phyloP scores from a whole-genome alignment of 371 early-diverging fungal genomes.

The Mucor mucedo region DNA sequence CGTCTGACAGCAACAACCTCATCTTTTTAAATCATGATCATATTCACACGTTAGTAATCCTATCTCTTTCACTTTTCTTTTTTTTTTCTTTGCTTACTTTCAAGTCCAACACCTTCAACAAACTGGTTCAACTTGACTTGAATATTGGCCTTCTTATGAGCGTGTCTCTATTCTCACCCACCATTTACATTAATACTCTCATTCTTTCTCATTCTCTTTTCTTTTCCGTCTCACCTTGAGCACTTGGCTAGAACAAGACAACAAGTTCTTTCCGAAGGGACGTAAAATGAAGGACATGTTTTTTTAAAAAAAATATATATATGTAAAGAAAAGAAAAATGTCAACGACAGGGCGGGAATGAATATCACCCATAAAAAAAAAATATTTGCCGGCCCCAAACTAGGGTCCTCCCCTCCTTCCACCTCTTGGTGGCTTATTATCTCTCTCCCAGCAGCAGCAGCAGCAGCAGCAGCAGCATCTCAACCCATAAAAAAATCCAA shows the following conservation, averaged over 20 bases:
- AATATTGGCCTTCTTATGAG: constrained; percentile 51
- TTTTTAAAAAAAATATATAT: no score
- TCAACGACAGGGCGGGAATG: neutral
- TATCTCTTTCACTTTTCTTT: neutral
- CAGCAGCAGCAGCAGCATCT: no score
- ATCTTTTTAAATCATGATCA: constrained; percentile 29
- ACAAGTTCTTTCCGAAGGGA: constrained; percentile 12
- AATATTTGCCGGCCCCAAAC: constrained; percentile 9
- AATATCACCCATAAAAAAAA: neutral
- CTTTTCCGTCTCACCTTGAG: constrained; percentile 14
- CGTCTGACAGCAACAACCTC: constrained; percentile 54
- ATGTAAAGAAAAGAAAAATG: neutral
- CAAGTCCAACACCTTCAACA: constrained; percentile 48
- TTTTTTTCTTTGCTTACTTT: constrained; percentile 31
- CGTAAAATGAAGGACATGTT: constrained; percentile 31
- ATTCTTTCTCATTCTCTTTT: neutral
- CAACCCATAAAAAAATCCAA: no score
- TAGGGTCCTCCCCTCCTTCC: neutral
- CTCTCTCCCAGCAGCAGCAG: neutral
- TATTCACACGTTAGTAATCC: neutral
- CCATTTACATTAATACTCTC: no score
- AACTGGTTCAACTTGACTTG: constrained; percentile 46
- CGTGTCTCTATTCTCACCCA: constrained; percentile 39
- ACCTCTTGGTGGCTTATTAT: constrained; percentile 15
- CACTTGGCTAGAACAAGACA: constrained; percentile 8